Percentiles rank a stretch among this genome's conserved stretches.
These are phyloP conservation scores for Nakaseomyces nivariensis DNA, from an alignment of 1,139 yeast genomes.

Conservation along the genomic window DNA sequence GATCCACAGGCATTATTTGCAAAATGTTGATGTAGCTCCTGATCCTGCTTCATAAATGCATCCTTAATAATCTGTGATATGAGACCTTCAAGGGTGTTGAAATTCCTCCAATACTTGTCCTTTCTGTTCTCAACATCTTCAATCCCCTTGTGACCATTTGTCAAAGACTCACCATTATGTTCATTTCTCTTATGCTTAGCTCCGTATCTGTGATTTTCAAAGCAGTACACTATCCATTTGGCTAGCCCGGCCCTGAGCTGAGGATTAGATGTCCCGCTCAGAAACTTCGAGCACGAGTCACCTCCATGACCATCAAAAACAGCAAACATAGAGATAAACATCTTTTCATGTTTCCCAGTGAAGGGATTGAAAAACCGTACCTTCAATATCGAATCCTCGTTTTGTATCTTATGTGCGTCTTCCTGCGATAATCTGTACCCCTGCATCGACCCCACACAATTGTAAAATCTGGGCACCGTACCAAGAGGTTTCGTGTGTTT, in stretches of 20 bases:
- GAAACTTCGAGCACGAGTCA: slow-evolving; percentile 44
- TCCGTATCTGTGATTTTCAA: slow-evolving; percentile 27
- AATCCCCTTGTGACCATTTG: slow-evolving; percentile 1
- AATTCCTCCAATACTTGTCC: slow-evolving; percentile 13
- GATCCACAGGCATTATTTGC: slow-evolving; percentile 50
- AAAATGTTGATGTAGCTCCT: slow-evolving; percentile 37
- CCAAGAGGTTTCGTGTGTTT: slow-evolving; percentile 6
- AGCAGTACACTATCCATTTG: slow-evolving; percentile 24
- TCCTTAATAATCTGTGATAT: slow-evolving; percentile 38
- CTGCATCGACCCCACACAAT: slow-evolving; percentile 68
- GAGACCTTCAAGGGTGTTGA: slow-evolving; percentile 31
- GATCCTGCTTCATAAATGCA: slow-evolving; percentile 49
- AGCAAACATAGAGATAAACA: slow-evolving; percentile 49
- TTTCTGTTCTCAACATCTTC: slow-evolving; percentile 6
- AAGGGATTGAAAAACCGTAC: slow-evolving; percentile 29
- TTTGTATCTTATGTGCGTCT: slow-evolving; percentile 51
- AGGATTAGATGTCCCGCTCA: slow-evolving; percentile 39
- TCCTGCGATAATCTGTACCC: slow-evolving; percentile 72
- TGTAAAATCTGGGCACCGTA: slow-evolving; percentile 33
- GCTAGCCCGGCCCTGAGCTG: slow-evolving; percentile 22
- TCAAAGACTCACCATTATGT: slow-evolving; percentile 2
- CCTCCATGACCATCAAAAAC: slow-evolving; percentile 84
- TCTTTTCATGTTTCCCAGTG: slow-evolving; percentile 15
- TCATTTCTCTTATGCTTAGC: slow-evolving; percentile 5
- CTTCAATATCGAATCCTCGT: slow-evolving; percentile 16